A percentile compares a stretch with the other conserved stretches of the same genome.
Conservation (phyloP, 1,284 basidiomycete genomes). For the Exobasidium rhododendri region DNA sequence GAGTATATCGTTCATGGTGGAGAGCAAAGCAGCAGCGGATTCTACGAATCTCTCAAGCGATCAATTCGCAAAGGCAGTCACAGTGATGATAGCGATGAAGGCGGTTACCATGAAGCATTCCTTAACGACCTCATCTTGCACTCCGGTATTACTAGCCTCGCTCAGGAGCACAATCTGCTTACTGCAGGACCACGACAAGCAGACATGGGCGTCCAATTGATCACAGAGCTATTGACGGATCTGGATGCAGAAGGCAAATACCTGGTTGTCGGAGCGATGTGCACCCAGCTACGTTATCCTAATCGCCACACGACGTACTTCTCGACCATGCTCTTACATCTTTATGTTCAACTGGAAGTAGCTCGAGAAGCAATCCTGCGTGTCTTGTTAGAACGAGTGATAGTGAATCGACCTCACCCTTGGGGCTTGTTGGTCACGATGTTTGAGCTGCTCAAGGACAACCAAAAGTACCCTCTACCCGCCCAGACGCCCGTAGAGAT, state of each 20-base stretch:
- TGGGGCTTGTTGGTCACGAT: slow-evolving; percentile 93
- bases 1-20: slow-evolving; percentile 71
- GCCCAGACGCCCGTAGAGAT: slow-evolving; percentile 48
- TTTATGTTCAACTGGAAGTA: slow-evolving; percentile 70
- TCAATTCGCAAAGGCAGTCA: slow-evolving; percentile 67
- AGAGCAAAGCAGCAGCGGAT: slow-evolving; percentile 59
- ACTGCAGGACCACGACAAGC: slow-evolving; percentile 73
- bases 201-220: slow-evolving; percentile 75
- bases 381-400: slow-evolving; percentile 86
- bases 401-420: slow-evolving; percentile 92
- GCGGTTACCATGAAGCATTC: slow-evolving; percentile 79
- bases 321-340: slow-evolving; percentile 77
- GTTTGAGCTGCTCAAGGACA: slow-evolving; percentile 70
- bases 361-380: slow-evolving; percentile 87
- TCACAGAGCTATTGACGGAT: slow-evolving; percentile 71
- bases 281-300: slow-evolving; percentile 76
- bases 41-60: slow-evolving; percentile 74
- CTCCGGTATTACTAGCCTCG: slow-evolving; percentile 79
- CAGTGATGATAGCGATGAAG: slow-evolving; percentile 49
- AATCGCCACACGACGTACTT: slow-evolving; percentile 65
- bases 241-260: slow-evolving; percentile 95
- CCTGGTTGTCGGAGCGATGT: slow-evolving; percentile 81
- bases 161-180: slow-evolving; percentile 73
- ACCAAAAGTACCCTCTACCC: slow-evolving; percentile 27
- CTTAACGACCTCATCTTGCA: slow-evolving; percentile 94